phyloP scores from a whole-genome alignment of 495 filamentous ascomycete species.

The Xylaria telfairii region DNA sequence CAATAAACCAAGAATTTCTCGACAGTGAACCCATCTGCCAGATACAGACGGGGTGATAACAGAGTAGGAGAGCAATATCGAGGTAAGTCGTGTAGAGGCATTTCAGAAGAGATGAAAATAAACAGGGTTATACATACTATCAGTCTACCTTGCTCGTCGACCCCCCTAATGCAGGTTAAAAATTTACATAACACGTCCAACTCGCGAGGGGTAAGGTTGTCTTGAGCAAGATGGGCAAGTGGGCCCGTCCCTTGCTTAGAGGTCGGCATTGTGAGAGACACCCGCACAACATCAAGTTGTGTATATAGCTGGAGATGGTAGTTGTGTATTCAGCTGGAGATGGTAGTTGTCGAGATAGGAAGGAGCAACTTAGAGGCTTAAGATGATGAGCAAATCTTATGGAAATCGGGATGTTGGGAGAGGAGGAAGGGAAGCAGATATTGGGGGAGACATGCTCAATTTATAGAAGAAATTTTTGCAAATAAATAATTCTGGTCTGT shows the following conservation, averaged over 20 bases:
- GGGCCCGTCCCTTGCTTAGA: neutral
- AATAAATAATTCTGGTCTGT: neutral
- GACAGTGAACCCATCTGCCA: neutral
- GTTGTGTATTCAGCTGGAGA: neutral
- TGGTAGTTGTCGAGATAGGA: neutral
- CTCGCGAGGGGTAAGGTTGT: neutral
- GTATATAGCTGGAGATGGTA: neutral
- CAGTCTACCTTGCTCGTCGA: neutral
- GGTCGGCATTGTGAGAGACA: neutral
- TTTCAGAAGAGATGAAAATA: neutral
- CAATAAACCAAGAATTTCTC: neutral
- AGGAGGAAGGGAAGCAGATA: neutral
- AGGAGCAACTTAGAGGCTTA: neutral
- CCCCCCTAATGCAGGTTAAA: neutral
- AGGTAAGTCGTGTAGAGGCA: neutral
- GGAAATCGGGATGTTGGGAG: neutral
- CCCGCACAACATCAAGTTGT: neutral
- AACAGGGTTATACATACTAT: neutral
- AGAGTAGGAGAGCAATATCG: neutral
- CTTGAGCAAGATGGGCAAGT: neutral
- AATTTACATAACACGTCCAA: neutral
- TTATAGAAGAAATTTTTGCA: neutral
- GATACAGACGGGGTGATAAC: neutral
- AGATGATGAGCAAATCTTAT: neutral
- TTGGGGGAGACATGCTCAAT: neutral